Percentiles rank a stretch among this genome's conserved stretches.
Evolutionary conservation across 257 asterid genomes (phyloP).

Genomic region (Echium plantagineum): DNA sequence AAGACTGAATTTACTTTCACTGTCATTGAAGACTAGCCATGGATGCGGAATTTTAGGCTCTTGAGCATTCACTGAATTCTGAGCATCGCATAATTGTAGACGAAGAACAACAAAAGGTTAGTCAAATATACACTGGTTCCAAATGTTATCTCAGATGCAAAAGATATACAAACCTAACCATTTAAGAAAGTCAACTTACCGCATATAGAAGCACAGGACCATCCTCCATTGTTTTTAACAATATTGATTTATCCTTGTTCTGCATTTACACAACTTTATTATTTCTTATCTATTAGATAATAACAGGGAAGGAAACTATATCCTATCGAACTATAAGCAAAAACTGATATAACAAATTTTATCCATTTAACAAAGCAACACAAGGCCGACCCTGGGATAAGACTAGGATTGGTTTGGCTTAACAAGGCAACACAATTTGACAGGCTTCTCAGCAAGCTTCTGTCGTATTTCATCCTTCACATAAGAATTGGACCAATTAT

Average conservation of each 20-base stretch:
- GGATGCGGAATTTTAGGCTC: slow-evolving; percentile 70
- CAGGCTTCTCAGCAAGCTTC: no score
- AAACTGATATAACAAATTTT: no score
- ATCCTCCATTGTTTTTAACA: slow-evolving; percentile 89
- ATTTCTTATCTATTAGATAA: slow-evolving; percentile 6
- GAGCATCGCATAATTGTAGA: slow-evolving; percentile 9
- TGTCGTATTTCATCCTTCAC: no score
- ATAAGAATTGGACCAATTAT: no score
- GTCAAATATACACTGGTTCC: no score
- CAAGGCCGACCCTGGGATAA: no score
- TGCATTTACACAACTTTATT: slow-evolving; percentile 24
- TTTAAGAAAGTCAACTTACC: slow-evolving; percentile 34
- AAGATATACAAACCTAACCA: not conserved
- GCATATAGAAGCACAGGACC: slow-evolving; percentile 77
- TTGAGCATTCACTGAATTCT: slow-evolving; percentile 78
- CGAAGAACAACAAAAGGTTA: not conserved
- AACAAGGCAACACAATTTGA: no score
- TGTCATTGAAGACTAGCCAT: slow-evolving; percentile 90
- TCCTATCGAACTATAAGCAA: no score
- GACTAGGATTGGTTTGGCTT: no score
- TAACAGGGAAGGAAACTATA: no score
- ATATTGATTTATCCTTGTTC: slow-evolving; percentile 86
- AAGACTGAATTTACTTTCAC: slow-evolving; percentile 78
- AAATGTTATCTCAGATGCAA: no score
- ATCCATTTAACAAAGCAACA: no score